These are phyloP conservation scores for Vanderwaltozyma polyspora DNA, from an alignment of 805 yeast genomes.

Conservation along the genomic window DNA sequence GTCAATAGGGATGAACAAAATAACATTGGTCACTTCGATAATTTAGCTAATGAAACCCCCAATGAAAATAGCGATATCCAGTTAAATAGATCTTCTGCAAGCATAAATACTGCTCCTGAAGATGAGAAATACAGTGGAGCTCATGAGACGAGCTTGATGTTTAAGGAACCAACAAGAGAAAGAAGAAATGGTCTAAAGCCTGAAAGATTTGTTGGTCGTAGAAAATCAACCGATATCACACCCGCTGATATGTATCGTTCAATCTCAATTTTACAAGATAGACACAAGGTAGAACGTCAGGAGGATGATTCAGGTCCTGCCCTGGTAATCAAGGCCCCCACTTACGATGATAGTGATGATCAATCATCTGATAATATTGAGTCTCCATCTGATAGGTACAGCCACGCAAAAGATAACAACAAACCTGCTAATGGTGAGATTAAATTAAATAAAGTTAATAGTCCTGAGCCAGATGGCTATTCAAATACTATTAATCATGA, in stretches of 20 bases:
- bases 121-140: neutral
- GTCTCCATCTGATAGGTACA: no score
- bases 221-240: conserved; percentile 39
- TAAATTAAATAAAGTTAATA: no score
- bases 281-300: conserved; percentile 27
- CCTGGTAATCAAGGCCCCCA: conserved; percentile 62
- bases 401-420: no score
- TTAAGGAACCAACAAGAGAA: conserved; percentile 4
- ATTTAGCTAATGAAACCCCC: neutral
- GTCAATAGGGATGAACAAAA: conserved; percentile 23
- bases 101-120: conserved; percentile 5
- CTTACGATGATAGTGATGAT: neutral
- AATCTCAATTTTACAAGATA: conserved; percentile 63
- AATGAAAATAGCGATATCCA: neutral
- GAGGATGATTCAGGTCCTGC: conserved; percentile 67
- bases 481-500: no score
- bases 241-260: conserved; percentile 82
- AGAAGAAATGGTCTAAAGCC: conserved; percentile 4
- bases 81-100: conserved; percentile 4
- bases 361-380: neutral
- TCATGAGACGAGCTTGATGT: neutral
- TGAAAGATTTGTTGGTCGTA: conserved; percentile 26
- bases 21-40: no score
- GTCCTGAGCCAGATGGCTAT: no score
- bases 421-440: no score